Percentiles rank a stretch among this genome's conserved stretches.
Conservation (phyloP, 2,329 filamentous ascomycete species). For the Cladosporium sp. region DNA sequence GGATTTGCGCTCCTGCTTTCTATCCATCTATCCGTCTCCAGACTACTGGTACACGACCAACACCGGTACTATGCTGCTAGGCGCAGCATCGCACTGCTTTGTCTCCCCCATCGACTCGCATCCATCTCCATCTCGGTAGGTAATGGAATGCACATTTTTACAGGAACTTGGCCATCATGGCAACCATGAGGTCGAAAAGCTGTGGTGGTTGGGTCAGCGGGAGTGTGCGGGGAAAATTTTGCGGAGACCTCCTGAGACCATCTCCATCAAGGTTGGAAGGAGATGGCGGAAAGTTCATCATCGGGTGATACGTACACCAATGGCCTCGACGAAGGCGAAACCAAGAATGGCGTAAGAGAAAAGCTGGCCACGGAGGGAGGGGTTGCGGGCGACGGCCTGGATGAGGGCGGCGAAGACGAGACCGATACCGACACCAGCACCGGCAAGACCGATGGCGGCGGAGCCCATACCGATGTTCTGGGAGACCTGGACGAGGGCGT, state of each 20-base stretch:
- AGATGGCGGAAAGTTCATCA: background rate
- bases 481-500: conserved; percentile 83
- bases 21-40: conserved; percentile 11
- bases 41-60: conserved; percentile 12
- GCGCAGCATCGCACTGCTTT: conserved; percentile 6
- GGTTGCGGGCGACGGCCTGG: conserved; percentile 85
- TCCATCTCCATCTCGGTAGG: conserved; percentile 12
- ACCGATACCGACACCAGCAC: conserved; percentile 91
- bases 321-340: conserved; percentile 92
- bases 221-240: conserved; percentile 6
- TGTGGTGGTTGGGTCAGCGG: conserved; percentile 10
- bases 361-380: conserved; percentile 87
- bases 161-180: conserved; percentile 73
- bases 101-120: background rate
- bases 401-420: conserved; percentile 83
- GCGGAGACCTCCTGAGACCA: conserved; percentile 8
- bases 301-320: conserved; percentile 45
- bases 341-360: conserved; percentile 94
- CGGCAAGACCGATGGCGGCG: conserved; percentile 85
- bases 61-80: conserved; percentile 8
- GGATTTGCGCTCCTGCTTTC: background rate
- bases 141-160: conserved; percentile 21
- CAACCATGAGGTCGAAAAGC: conserved; percentile 84
- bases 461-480: conserved; percentile 86
- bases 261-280: conserved; percentile 4